Conservation (phyloP, 2,329 filamentous ascomycete species). For the Colletotrichum orbiculare region DNA sequence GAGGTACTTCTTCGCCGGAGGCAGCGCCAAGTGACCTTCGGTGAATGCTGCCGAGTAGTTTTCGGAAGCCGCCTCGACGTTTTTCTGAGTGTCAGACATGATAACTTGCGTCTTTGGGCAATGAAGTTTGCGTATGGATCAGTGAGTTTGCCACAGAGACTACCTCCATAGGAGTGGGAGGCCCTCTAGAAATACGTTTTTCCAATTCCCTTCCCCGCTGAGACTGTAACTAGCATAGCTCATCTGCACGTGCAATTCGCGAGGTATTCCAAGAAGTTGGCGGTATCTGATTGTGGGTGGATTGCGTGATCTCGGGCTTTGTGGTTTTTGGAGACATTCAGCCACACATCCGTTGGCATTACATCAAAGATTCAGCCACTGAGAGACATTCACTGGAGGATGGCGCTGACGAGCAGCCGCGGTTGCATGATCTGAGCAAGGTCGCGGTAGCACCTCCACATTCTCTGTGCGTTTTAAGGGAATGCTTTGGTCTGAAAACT, state of each 20-base stretch:
- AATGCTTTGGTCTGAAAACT: too few relatives aligned
- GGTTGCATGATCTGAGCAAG: too few relatives aligned
- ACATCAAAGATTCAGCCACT: too few relatives aligned
- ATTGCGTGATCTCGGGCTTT: constrained; percentile 33
- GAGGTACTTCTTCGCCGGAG: constrained; percentile 75
- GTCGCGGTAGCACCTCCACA: too few relatives aligned
- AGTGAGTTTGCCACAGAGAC: neutral
- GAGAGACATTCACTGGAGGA: too few relatives aligned
- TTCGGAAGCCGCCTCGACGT: constrained; percentile 35
- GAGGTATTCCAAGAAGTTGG: neutral
- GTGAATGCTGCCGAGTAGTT: constrained; percentile 58
- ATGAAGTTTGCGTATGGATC: neutral
- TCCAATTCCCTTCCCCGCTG: constrained; percentile 7
- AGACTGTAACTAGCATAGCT: neutral
- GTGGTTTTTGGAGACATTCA: neutral
- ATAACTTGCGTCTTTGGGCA: neutral
- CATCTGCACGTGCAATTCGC: too few relatives aligned
- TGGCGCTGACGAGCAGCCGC: too few relatives aligned
- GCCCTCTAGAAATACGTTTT: constrained; percentile 8
- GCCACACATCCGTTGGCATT: constrained; percentile 1
- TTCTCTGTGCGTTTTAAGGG: too few relatives aligned
- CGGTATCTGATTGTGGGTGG: constrained; percentile 29
- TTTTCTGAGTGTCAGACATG: constrained; percentile 35
- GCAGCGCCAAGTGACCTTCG: constrained; percentile 73
- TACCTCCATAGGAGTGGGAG: constrained; percentile 6